A percentile compares a stretch with the other conserved stretches of the same genome.
phyloP scores from a whole-genome alignment of 495 filamentous ascomycete species.

The Ramalina intermedia region DNA sequence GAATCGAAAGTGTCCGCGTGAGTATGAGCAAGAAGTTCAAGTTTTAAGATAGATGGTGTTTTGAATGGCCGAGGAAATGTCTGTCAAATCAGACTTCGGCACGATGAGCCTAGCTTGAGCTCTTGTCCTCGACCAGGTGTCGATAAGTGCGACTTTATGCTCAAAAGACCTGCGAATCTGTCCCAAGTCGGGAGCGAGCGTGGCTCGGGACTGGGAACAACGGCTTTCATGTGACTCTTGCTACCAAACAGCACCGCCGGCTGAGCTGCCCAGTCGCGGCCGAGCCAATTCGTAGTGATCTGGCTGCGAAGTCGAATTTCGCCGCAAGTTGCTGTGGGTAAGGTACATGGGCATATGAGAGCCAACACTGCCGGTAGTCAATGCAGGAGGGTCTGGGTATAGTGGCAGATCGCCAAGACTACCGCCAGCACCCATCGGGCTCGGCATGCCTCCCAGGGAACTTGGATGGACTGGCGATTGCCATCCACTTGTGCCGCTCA shows the following conservation, averaged over 20 bases:
- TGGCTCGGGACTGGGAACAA: too few relatives aligned
- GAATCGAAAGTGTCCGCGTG: too few relatives aligned
- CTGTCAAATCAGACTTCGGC: too few relatives aligned
- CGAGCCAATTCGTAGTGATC: conserved; percentile 47
- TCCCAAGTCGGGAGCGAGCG: too few relatives aligned
- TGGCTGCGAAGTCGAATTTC: conserved; percentile 57
- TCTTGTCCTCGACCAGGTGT: too few relatives aligned
- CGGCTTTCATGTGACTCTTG: too few relatives aligned
- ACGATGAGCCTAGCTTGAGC: too few relatives aligned
- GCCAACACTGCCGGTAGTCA: conserved; percentile 26
- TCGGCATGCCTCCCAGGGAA: conserved; percentile 30
- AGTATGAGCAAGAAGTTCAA: too few relatives aligned
- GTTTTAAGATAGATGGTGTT: too few relatives aligned
- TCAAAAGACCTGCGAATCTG: too few relatives aligned
- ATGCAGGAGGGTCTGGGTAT: conserved; percentile 46
- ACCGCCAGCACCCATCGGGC: conserved; percentile 48
- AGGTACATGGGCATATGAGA: conserved; percentile 54
- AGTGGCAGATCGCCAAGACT: conserved; percentile 27
- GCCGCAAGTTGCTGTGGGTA: conserved; percentile 45
- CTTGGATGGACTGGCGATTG: conserved; percentile 51
- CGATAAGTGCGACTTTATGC: too few relatives aligned
- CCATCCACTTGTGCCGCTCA: conserved; percentile 53
- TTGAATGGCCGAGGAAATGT: too few relatives aligned
- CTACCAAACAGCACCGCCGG: background rate
- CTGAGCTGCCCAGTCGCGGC: conserved; percentile 26